Evolutionary conservation across 1,139 yeast species (phyloP).

Genomic region (Magnusiomyces fungicola): DNA sequence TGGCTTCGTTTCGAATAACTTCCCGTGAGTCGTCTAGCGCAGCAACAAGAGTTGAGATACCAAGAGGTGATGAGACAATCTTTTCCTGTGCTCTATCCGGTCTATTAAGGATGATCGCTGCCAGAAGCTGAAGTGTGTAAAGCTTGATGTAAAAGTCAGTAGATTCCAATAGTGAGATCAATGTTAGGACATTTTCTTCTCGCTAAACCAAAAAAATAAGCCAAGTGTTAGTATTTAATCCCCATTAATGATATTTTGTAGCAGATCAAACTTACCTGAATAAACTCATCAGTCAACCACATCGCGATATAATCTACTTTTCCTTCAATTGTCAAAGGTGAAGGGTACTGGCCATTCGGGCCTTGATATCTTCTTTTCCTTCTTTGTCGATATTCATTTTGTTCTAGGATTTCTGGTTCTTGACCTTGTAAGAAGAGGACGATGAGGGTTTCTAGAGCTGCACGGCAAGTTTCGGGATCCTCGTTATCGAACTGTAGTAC

Average conservation of each 20-base stretch:
- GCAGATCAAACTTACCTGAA: conserved; percentile 40
- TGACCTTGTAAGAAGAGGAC: conserved; percentile 52
- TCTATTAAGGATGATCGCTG: conserved; percentile 75
- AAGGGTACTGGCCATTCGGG: conserved; percentile 50
- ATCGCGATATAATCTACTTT: conserved; percentile 75
- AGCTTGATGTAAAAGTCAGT: conserved; percentile 67
- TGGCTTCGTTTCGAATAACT: conserved; percentile 79
- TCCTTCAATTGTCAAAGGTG: conserved; percentile 49
- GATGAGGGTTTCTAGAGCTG: conserved; percentile 76
- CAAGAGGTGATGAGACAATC: conserved; percentile 66
- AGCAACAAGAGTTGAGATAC: conserved; percentile 66
- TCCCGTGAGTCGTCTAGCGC: conserved; percentile 69
- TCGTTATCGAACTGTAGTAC: conserved; percentile 60
- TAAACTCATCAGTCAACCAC: conserved; percentile 93
- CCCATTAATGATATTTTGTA: too few species aligned
- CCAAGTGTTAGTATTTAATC: too few species aligned
- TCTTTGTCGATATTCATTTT: conserved; percentile 43
- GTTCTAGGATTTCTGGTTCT: conserved; percentile 30
- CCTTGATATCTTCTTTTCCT: conserved; percentile 15
- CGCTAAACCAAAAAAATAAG: conserved; percentile 20
- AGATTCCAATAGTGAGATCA: conserved; percentile 51
- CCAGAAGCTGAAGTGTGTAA: conserved; percentile 77
- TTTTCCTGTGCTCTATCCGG: conserved; percentile 68
- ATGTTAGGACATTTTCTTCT: conserved; percentile 47
- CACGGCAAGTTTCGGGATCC: conserved; percentile 69